phyloP scores from a whole-genome alignment of 2,329 filamentous ascomycete genomes.

The Erysiphe neolycopersici region DNA sequence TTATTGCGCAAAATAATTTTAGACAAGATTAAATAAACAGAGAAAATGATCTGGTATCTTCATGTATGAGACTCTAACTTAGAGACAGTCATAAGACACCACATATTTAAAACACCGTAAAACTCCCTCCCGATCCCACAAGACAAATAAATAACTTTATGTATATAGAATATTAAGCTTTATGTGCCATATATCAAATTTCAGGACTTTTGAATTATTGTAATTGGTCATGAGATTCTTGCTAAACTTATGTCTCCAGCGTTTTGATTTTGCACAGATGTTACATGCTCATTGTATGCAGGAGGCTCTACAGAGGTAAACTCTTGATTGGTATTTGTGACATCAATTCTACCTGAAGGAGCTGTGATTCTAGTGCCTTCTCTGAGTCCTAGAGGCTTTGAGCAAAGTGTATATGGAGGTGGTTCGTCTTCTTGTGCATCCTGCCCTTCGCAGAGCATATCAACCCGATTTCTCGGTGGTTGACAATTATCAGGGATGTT shows the following conservation, averaged over 20 bases:
- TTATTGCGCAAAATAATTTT: no score
- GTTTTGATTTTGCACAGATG: conserved; percentile 1
- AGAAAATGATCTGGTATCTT: no score
- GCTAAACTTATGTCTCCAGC: background rate
- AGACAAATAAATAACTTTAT: background rate
- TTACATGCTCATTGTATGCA: conserved; percentile 6
- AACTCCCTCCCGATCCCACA: background rate
- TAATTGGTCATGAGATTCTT: background rate
- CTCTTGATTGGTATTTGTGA: background rate
- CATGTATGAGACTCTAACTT: background rate
- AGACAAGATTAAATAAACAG: no score
- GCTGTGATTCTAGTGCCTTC: background rate
- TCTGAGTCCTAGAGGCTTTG: conserved; percentile 11
- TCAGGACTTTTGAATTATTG: background rate
- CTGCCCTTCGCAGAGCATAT: conserved; percentile 20
- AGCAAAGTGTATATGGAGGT: conserved; percentile 25
- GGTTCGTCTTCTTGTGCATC: conserved; percentile 38
- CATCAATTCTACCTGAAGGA: background rate
- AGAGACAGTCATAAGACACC: background rate
- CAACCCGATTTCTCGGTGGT: conserved; percentile 12
- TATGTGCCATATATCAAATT: background rate
- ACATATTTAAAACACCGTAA: background rate
- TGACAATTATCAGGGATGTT: background rate
- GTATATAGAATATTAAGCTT: background rate
- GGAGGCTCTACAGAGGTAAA: conserved; percentile 1